Base-by-base conservation (phyloP, 169 alveolate genomes). In the Plasmodium knowlesi region DNA sequence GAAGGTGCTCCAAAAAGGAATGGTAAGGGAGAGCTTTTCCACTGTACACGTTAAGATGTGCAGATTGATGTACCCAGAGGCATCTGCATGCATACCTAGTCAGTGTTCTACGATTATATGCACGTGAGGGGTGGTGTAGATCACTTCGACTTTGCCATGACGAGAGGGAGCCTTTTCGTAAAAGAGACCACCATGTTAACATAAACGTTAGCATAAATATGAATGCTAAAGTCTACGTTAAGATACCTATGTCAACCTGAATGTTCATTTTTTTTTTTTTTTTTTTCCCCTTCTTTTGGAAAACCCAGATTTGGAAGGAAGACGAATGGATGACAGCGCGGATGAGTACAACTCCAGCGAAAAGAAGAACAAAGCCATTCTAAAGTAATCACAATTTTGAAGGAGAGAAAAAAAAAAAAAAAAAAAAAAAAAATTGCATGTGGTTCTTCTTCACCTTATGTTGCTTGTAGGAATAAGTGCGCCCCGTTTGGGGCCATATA, bases 311-410 rank as follows among this genome's bases (percentile, higher is more conserved):
- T 54, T 54, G 43, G 82, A 57, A 54, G 53, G 16, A 19, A 85
- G 28, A 37, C 43, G 61, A 22, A 61, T 19, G 32, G 53, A 22
- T 22, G 70, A 50, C 34, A 61, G 22, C 30, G 37, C 67, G 4
- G 93, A 86, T 76, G 86, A 86, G 43, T 43, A 76, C 67, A 78
- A 54, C 71, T 19, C 32, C 19, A 76, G 30, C 72, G 94, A 88
- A 76, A 88, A 79, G 50, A 88, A 71, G 82, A 88, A 88, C 28
- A 88, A 88, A 67, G 88, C 94, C 43, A 34, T 88, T 54, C 80
- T 88, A 54, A 88, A 88, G 94, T 88, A 88, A 74, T 0, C 83
- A 74, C 30, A 8, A 57, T 14, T 14, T 83, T 72, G 57, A 46
- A 4, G 12, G 57, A n/a, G 50, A 28, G 30, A 71, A 43, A 71